phyloP scores from a whole-genome alignment of 495 filamentous ascomycete species.

The Penicillium desertorum region DNA sequence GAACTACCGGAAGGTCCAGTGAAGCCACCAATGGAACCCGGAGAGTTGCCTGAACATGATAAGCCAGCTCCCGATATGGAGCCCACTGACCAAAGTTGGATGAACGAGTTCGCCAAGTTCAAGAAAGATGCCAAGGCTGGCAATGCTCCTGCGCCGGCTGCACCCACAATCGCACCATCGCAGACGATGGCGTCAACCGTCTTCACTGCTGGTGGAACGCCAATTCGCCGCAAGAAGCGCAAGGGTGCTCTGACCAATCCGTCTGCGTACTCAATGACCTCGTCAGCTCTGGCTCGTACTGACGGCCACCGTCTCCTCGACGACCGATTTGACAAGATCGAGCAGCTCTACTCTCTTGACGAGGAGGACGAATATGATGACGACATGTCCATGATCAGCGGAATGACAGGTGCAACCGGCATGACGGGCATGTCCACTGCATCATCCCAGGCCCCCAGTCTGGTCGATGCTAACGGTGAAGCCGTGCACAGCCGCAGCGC shows the following conservation, averaged over 20 bases:
- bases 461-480: conserved; percentile 40
- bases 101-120: conserved; percentile 86
- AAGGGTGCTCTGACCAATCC: conserved; percentile 88
- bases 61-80: conserved; percentile 40
- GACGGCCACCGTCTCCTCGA: conserved; percentile 87
- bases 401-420: conserved; percentile 47
- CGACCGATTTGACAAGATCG: conserved; percentile 85
- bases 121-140: conserved; percentile 65
- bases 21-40: conserved; percentile 21
- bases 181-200: conserved; percentile 68
- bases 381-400: conserved; percentile 53
- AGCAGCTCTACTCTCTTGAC: conserved; percentile 78
- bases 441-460: conserved; percentile 48
- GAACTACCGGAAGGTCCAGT: conserved; percentile 4
- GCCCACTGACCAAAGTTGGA: conserved; percentile 70
- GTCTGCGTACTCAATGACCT: conserved; percentile 95
- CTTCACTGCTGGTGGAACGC: conserved; percentile 68
- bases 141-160: conserved; percentile 44
- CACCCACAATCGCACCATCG: conserved; percentile 50
- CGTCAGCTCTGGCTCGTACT: conserved; percentile 81
- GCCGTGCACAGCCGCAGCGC: conserved; percentile 60
- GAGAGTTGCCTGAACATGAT: conserved; percentile 49
- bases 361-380: conserved; percentile 62
- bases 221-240: conserved; percentile 79
- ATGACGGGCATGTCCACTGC: conserved; percentile 48